Percentiles rank a stretch among this genome's conserved stretches.
phyloP scores from a whole-genome alignment of 495 filamentous ascomycete genomes.

The Trichoderma asperelloides region DNA sequence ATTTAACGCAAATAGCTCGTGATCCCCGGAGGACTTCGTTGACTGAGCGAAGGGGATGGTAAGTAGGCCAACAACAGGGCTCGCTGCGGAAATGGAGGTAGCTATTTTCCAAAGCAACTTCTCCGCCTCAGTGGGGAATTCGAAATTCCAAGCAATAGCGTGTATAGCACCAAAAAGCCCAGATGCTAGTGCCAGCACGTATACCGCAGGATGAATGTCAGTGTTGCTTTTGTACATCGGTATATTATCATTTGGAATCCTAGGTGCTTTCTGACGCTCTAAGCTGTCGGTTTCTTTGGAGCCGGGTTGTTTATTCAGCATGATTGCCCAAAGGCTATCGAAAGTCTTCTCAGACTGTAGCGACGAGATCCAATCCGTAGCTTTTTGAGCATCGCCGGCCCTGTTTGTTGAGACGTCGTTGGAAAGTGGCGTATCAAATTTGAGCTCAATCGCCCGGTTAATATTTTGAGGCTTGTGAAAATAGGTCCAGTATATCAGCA shows the following conservation, averaged over 20 bases:
- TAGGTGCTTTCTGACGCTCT: neutral
- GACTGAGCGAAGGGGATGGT: neutral
- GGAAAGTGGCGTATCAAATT: neutral
- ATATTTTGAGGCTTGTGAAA: constrained; percentile 25
- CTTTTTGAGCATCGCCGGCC: neutral
- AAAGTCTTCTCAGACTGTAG: constrained; percentile 4
- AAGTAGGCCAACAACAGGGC: neutral
- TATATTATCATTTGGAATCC: neutral
- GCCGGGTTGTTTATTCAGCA: neutral
- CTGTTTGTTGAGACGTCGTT: too few species aligned
- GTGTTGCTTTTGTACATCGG: neutral
- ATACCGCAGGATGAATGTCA: neutral
- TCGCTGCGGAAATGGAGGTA: constrained; percentile 2
- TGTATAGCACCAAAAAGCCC: constrained; percentile 26
- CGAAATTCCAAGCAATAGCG: constrained; percentile 29
- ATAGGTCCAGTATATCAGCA: constrained; percentile 18
- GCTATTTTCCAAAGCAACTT: constrained; percentile 24
- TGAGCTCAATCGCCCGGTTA: constrained; percentile 14
- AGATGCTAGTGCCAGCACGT: neutral
- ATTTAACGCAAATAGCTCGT: neutral
- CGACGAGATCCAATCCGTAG: constrained; percentile 1
- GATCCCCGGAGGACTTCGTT: neutral
- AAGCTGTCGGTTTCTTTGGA: neutral
- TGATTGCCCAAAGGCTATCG: neutral
- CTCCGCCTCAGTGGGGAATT: constrained; percentile 29